Evolutionary conservation across 1,284 basidiomycete species (phyloP), one percentile per base, ranked within the genome.

Genomic region (Trichosporon faecale): DNA sequence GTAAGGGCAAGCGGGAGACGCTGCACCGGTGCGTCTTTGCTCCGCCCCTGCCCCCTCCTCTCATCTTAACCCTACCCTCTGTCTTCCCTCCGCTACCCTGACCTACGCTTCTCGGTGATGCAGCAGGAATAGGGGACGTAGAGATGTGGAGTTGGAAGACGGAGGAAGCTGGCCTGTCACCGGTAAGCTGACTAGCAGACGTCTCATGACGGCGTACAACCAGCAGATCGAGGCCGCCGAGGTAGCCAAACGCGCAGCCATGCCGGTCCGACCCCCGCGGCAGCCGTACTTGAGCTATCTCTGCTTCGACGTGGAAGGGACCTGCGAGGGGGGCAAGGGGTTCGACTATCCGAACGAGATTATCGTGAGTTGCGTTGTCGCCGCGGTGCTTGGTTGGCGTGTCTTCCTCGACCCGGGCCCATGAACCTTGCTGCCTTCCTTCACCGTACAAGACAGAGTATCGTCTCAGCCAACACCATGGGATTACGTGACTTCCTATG

Each of bases 321-420:
- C 95, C 0, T 98, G 95, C 80, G 82, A 89, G 74, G 79, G 76
- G 7, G 86, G 86, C 65, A 86, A 87, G 68, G 35, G 49, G 75
- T 91, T 92, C 75, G 87, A 89, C 68, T 93, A 89, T 82, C 91
- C 92, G 0, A 97, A 97, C 81, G 95, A 98, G 85, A 95, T 97
- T 70, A 96, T 97, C 73, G 93, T 92, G 80, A 79, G 91, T 85
- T n/a, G n/a, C n/a, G n/a, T n/a, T n/a, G n/a, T n/a, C n/a, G n/a
- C n/a, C n/a, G n/a, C n/a, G n/a, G n/a, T n/a, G n/a, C n/a, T n/a
- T n/a, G n/a, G n/a, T n/a, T n/a, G n/a, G n/a, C n/a, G n/a, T n/a
- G n/a, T n/a, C n/a, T n/a, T n/a, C n/a, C n/a, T n/a, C n/a, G n/a
- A n/a, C n/a, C n/a, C n/a, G n/a, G n/a, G n/a, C n/a, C n/a, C n/a